Percentiles rank a stretch among this genome's conserved stretches.
Evolutionary conservation across 495 filamentous ascomycete species (phyloP).

Genomic region (Trichoderma asperelloides): DNA sequence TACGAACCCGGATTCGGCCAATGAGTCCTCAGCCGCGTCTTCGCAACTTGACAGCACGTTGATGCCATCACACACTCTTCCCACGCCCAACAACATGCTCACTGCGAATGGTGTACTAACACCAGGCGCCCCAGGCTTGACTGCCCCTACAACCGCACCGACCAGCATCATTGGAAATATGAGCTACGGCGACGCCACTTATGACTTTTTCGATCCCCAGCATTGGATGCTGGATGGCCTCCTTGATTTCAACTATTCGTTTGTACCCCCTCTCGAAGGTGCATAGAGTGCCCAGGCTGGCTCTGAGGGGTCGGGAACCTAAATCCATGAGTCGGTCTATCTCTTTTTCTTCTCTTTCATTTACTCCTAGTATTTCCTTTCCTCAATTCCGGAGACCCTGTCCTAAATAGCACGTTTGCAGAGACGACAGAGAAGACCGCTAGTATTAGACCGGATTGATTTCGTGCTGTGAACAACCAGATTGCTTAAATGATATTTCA

Average conservation of each 20-base stretch:
- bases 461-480: constrained; percentile 5
- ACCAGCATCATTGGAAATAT: constrained; percentile 30
- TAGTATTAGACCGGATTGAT: neutral
- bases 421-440: neutral
- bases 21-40: constrained; percentile 63
- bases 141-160: constrained; percentile 31
- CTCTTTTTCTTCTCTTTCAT: neutral
- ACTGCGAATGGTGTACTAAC: constrained; percentile 39
- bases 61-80: constrained; percentile 30
- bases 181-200: constrained; percentile 56
- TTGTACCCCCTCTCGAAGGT: constrained; percentile 38
- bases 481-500: neutral
- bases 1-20: constrained; percentile 72
- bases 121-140: constrained; percentile 34
- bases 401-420: neutral
- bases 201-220: constrained; percentile 81
- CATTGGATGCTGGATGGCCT: constrained; percentile 86
- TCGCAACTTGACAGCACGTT: constrained; percentile 47
- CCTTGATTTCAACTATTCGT: constrained; percentile 68
- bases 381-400: neutral
- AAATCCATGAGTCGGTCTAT: neutral
- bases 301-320: neutral
- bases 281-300: constrained; percentile 21
- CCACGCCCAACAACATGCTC: constrained; percentile 20
- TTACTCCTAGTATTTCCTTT: neutral